Evolutionary conservation across 129 eudicot genomes (phyloP), one percentile per base, ranked within the genome.

Genomic region (Helianthus tuberosus): DNA sequence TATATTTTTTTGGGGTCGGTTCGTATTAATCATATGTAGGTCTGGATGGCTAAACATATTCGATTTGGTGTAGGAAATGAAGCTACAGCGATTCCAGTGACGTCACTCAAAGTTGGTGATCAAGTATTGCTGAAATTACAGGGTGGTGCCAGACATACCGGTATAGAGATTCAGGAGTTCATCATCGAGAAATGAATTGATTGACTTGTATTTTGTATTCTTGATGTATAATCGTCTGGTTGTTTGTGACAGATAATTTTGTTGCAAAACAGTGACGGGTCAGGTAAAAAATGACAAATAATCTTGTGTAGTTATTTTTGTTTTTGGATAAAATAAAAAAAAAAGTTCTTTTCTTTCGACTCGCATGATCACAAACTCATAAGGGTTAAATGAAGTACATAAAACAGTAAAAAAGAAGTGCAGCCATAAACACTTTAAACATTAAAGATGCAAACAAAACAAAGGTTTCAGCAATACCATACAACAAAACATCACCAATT

Each of bases 101-200:
- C 97, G 8, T 91, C 98, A 50, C 84, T 94, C 46, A 94, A 86
- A 78, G 78, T 85, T 77, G 97, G 97, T 27, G 98, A 94, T 64
- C 87, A 86, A 79, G 84, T 94, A 74, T 27, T 94, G 93, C 72
- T 94, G 76, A 83, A 92, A 78, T 55, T 86, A 27, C 98, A 94
- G 62, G 96, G 97, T 71, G 97, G 89, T 55, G 97, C 96, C 69
- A 89, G 97, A 50, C 98, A 94, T 70, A 90, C 96, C 27, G 98
- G 97, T 73, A 90, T 94, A 13, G 89, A 88, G 78, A 90, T 94
- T 54, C 87, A 94, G 69, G 98, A 88, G 75, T 94, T 94, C 84
- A 86, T 94, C 58, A 74, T 94, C 1, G 98, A 94, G 80, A 94
- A 86, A 82, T 94, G 84, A 86, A 72, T 51, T 23, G 46, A 39